These are phyloP conservation scores for Pyrenopolyporus hunteri DNA, from an alignment of 495 filamentous ascomycete genomes.

Conservation along the genomic window DNA sequence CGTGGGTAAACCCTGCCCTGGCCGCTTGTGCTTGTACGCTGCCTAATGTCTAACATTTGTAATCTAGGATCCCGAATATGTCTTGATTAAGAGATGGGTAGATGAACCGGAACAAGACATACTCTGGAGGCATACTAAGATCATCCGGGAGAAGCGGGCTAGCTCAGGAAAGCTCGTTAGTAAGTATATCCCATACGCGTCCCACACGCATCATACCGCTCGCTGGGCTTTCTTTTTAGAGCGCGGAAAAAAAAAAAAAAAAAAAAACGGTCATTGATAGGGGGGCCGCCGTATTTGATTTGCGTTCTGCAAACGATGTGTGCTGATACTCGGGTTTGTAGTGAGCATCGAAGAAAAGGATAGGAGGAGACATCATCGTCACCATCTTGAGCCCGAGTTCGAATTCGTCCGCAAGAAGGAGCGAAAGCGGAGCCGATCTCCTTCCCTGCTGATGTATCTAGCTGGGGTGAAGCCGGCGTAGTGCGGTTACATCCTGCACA, in stretches of 20 bases:
- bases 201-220: not conserved
- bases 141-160: constrained; percentile 59
- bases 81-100: constrained; percentile 80
- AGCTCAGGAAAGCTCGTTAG: constrained; percentile 42
- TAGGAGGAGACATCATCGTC: constrained; percentile 59
- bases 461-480: constrained; percentile 51
- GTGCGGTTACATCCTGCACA: not conserved
- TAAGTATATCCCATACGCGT: constrained; percentile 14
- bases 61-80: constrained; percentile 67
- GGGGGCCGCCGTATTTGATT: too few relatives aligned
- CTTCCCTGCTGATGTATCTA: constrained; percentile 55
- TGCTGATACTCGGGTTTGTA: constrained; percentile 4
- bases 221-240: too few relatives aligned
- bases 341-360: constrained; percentile 58
- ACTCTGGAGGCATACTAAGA: constrained; percentile 73
- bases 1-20: too few relatives aligned
- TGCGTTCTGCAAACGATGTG: not conserved
- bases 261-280: too few relatives aligned
- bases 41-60: constrained; percentile 36
- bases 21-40: too few relatives aligned
- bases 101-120: constrained; percentile 72
- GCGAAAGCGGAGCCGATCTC: constrained; percentile 53
- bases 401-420: constrained; percentile 70
- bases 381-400: constrained; percentile 56
- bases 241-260: too few relatives aligned